Evolutionary conservation across 257 asterid genomes (phyloP).

Genomic region (Prunella vulgaris): DNA sequence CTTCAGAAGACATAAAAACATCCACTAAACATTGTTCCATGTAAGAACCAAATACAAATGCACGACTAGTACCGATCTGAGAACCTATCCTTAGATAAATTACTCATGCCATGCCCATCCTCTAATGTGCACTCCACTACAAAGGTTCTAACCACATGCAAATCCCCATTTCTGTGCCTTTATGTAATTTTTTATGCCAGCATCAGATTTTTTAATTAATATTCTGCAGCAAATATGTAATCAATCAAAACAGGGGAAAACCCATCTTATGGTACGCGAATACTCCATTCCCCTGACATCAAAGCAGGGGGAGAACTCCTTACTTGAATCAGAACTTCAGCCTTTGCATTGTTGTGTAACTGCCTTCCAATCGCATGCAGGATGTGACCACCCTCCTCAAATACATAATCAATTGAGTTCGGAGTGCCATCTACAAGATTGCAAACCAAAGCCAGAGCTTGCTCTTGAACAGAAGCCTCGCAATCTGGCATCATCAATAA

Average conservation of each 20-base stretch:
- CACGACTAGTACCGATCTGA: not conserved
- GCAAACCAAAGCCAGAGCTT: constrained; percentile 70
- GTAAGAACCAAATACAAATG: not conserved
- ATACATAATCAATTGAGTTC: constrained; percentile 53
- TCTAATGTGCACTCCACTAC: not conserved
- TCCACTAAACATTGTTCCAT: not conserved
- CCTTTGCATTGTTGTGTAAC: constrained; percentile 43
- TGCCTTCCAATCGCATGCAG: constrained; percentile 73
- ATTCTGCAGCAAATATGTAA: not conserved
- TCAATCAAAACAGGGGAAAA: not conserved
- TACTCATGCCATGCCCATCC: not conserved
- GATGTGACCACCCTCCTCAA: constrained; percentile 60
- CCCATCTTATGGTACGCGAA: not conserved
- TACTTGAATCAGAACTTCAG: constrained; percentile 82
- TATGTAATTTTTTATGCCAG: not conserved
- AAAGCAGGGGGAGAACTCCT: constrained; percentile 12
- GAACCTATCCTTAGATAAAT: not conserved
- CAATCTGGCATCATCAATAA: constrained; percentile 51
- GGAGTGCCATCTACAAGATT: constrained; percentile 77
- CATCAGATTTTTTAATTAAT: not conserved
- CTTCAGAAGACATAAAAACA: not conserved
- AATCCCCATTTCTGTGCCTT: not conserved
- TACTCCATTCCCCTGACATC: constrained; percentile 4
- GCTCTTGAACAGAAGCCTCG: constrained; percentile 83
- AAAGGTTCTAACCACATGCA: not conserved